These are phyloP conservation scores for Aspergillus terreus DNA, from an alignment of 2,329 filamentous ascomycete species.

Conservation along the genomic window DNA sequence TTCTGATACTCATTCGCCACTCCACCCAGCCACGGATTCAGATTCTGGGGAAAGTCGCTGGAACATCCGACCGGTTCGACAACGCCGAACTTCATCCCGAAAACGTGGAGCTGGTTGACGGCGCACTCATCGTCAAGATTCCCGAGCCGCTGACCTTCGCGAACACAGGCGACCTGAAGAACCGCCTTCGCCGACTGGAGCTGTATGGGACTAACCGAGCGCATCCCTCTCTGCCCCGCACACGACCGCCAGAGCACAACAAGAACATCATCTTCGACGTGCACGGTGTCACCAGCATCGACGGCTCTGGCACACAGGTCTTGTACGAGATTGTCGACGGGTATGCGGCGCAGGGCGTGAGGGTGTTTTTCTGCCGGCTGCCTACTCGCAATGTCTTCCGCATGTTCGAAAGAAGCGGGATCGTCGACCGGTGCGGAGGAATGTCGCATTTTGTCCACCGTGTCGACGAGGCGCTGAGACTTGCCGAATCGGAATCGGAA, in stretches of 20 bases:
- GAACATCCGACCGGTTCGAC: slow-evolving; percentile 72
- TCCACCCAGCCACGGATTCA: slow-evolving; percentile 90
- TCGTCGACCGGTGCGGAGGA: slow-evolving; percentile 78
- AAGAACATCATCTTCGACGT: slow-evolving; percentile 95
- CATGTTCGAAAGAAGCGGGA: slow-evolving; percentile 74
- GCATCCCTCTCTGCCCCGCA: slow-evolving; percentile 80
- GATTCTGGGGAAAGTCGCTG: slow-evolving; percentile 85
- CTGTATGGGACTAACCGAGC: slow-evolving; percentile 81
- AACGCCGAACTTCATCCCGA: slow-evolving; percentile 74
- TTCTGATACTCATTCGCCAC: slow-evolving; percentile 86
- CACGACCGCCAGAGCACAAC: slow-evolving; percentile 76
- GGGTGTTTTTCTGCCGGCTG: slow-evolving; percentile 54
- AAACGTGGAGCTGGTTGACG: slow-evolving; percentile 81
- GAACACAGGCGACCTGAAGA: slow-evolving; percentile 90
- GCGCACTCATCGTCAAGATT: slow-evolving; percentile 94
- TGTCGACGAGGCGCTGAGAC: slow-evolving; percentile 76
- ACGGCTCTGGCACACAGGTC: slow-evolving; percentile 90
- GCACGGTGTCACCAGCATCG: slow-evolving; percentile 91
- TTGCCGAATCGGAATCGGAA: slow-evolving; percentile 76
- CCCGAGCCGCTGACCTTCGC: slow-evolving; percentile 95
- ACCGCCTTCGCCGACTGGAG: slow-evolving; percentile 76
- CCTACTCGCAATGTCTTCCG: slow-evolving; percentile 60
- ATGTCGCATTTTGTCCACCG: slow-evolving; percentile 72
- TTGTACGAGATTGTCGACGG: slow-evolving; percentile 79
- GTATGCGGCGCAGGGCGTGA: slow-evolving; percentile 72